Evolutionary conservation across 2,329 filamentous ascomycete species (phyloP), one percentile per base, ranked within the genome.

Genomic region (Claviceps pazoutovae): DNA sequence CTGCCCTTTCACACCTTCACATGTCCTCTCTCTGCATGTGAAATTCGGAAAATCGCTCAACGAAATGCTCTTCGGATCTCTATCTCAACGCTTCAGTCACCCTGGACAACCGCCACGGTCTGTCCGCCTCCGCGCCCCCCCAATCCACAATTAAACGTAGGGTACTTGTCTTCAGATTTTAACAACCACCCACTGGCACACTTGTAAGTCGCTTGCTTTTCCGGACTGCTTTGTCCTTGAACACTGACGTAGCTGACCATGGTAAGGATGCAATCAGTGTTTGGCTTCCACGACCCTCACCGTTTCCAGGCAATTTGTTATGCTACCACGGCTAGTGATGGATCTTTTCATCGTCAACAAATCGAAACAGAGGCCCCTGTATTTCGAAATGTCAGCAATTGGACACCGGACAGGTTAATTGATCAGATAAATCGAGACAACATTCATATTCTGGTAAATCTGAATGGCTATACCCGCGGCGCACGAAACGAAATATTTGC

Each of bases 401-500:
- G 93, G 93, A 73, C 88, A 5, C 79, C 89, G 2, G 90, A 96
- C 62, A 82, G 78, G 54, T 73, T 98, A 1, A 83, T 97, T 11
- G 77, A 85, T 43, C 89, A 95, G 65, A 95, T 98, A 55, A 78
- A 91, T 41, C 70, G 79, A 45, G 93, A 98, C 63, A 82, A 83
- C 6, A 93, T 98, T 49, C 93, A 98, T 63, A 93, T 98, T 43
- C 76, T 98, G 19, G 82, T 98, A 60, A 98, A 98, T 57, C 75
- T 98, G n/a, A 98, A 98, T 61, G 93, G 93, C 11, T 98, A 98
- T 66, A 98, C 93, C 0, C 79, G 93, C 51, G 93, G 93, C 34
- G 93, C 93, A n/a, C 82, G 90, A 23, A 98, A 98, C 60, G 93
- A 98, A 64, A 84, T 98, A 4, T 98, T 98, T 65, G 93, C 93